Conservation (phyloP, 148 eudicot genomes). For the Diospyros kaki region DNA sequence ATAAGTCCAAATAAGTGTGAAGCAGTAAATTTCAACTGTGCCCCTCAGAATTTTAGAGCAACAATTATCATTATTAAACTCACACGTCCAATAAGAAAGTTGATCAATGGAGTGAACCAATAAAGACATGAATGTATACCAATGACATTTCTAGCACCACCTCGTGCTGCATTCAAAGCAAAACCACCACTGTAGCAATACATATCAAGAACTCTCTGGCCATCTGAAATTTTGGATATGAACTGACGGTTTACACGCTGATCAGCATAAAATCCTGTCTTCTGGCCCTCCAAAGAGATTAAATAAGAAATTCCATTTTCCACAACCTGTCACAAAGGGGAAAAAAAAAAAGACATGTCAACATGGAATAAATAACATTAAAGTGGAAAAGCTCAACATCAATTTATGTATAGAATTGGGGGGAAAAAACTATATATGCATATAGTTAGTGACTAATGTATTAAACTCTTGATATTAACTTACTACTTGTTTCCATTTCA, state of each 20-base stretch:
- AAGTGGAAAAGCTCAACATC: background rate
- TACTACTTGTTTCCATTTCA: background rate
- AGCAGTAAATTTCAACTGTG: background rate
- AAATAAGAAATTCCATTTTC: slow-evolving; percentile 70
- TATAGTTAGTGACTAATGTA: background rate
- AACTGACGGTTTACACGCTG: slow-evolving; percentile 93
- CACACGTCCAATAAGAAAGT: slow-evolving; percentile 7
- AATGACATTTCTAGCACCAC: slow-evolving; percentile 74
- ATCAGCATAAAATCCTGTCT: slow-evolving; percentile 96
- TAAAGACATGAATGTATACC: slow-evolving; percentile 31
- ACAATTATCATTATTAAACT: background rate
- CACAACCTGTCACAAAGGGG: slow-evolving; percentile 46
- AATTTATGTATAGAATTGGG: background rate
- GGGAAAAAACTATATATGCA: background rate
- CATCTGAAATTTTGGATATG: slow-evolving; percentile 61
- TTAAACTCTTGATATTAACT: background rate
- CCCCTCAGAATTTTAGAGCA: background rate
- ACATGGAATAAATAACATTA: background rate
- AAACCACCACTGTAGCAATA: slow-evolving; percentile 97
- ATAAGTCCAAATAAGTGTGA: background rate
- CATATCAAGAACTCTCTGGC: slow-evolving; percentile 74
- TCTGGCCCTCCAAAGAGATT: slow-evolving; percentile 84
- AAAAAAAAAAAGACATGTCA: slow-evolving; percentile 4
- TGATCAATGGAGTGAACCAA: background rate
- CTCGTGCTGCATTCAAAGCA: slow-evolving; percentile 77